Conservation (phyloP, 108 stramenopile species). For the Pseudonitzschia multiseries region DNA sequence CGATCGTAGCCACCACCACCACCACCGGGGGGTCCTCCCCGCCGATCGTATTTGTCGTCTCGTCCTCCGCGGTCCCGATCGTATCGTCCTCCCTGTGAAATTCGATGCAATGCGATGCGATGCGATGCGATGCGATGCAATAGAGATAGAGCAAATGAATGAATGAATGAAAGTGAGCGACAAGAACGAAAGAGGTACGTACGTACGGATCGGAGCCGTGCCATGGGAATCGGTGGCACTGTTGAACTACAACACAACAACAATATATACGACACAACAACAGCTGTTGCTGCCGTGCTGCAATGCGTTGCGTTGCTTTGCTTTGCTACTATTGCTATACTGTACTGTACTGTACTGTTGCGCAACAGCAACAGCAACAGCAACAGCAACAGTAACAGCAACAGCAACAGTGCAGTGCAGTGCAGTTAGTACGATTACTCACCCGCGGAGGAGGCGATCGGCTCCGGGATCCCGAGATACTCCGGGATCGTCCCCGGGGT, state of each 20-base stretch:
- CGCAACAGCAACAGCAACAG: not conserved
- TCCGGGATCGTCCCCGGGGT: constrained; percentile 33
- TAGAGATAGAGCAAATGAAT: not conserved
- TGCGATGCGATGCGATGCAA: not conserved
- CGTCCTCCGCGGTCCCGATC: constrained; percentile 20
- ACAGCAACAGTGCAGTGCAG: no score
- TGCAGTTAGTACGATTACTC: no score
- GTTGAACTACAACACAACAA: not conserved
- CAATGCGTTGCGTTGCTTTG: no score
- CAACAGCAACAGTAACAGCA: no score
- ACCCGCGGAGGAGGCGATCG: constrained; percentile 34
- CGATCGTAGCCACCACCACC: constrained; percentile 19
- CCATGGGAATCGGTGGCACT: no score
- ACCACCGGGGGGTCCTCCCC: constrained; percentile 22
- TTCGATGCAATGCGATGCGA: not conserved
- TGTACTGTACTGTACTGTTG: no score
- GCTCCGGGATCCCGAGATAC: constrained; percentile 42
- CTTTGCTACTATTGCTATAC: no score
- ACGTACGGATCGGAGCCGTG: no score
- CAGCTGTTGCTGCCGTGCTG: no score
- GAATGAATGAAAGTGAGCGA: not conserved
- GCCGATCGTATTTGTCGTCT: constrained; percentile 2
- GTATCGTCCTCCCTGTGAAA: constrained; percentile 24
- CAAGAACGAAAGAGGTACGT: no score
- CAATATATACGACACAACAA: no score